Conservation (phyloP, 2,329 filamentous ascomycete species). For the Calonectria honghensis region DNA sequence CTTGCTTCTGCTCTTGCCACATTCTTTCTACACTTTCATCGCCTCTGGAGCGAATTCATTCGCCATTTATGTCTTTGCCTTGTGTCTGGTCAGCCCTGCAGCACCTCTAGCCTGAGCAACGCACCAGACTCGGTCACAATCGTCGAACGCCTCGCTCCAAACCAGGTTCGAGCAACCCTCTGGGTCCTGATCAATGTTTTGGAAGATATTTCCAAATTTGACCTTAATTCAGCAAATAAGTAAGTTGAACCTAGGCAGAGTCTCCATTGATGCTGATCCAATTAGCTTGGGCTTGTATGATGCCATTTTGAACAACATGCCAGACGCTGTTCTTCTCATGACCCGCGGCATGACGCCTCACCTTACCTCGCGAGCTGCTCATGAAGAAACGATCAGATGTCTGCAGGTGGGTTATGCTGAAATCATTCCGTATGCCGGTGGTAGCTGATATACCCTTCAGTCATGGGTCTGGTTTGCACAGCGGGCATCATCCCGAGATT, state of each 20-base stretch:
- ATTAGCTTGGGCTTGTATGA: slow-evolving; percentile 63
- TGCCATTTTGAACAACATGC: slow-evolving; percentile 63
- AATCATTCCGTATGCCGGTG: slow-evolving; percentile 30
- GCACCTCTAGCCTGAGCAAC: slow-evolving; percentile 49
- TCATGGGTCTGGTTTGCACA: slow-evolving; percentile 86
- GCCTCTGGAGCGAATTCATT: slow-evolving; percentile 79
- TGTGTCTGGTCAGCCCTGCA: slow-evolving; percentile 55
- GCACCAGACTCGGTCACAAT: slow-evolving; percentile 65
- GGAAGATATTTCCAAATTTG: slow-evolving; percentile 72
- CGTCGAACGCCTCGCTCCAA: slow-evolving; percentile 68
- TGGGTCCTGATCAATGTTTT: slow-evolving; percentile 73
- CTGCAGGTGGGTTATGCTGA: slow-evolving; percentile 72
- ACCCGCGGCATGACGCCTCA: slow-evolving; percentile 60
- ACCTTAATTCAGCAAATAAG: slow-evolving; percentile 76
- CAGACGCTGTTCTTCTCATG: slow-evolving; percentile 65
- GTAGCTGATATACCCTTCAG: slow-evolving; percentile 61
- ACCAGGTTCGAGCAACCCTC: slow-evolving; percentile 73
- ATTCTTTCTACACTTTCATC: slow-evolving; percentile 83
- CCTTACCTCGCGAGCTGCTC: slow-evolving; percentile 59
- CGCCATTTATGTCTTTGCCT: slow-evolving; percentile 76
- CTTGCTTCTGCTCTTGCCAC: slow-evolving; percentile 85
- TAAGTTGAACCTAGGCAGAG: slow-evolving; percentile 58
- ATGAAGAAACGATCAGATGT: slow-evolving; percentile 75
- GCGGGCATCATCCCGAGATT: slow-evolving; percentile 74
- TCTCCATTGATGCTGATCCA: slow-evolving; percentile 10